Conservation (phyloP, 73 alveolate species). For the Paramecium sexaurelia region DNA sequence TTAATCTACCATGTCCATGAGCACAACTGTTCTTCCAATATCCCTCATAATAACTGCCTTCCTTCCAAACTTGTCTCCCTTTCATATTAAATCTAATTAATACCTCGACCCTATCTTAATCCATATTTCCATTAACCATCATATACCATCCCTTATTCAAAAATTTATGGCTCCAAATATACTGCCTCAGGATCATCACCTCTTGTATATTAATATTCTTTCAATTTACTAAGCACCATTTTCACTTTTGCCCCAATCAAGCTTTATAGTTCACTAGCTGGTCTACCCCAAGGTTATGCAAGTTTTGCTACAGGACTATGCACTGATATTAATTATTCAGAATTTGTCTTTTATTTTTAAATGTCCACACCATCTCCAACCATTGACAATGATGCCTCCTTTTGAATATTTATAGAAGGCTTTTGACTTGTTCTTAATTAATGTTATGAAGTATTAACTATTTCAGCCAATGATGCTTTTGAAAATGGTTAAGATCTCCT, state of each 20-base stretch:
- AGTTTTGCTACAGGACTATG: conserved; percentile 17
- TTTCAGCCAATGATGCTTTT: background rate
- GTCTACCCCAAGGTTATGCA: conserved; percentile 17
- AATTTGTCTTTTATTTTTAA: background rate
- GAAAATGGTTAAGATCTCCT: background rate
- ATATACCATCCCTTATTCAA: conserved; percentile 67
- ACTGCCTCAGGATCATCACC: conserved; percentile 64
- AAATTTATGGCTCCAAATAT: conserved; percentile 11
- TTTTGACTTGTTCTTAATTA: conserved; percentile 13
- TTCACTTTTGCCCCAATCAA: background rate
- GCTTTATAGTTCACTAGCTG: background rate
- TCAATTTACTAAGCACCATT: background rate
- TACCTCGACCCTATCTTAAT: conserved; percentile 71
- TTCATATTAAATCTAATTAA: background rate
- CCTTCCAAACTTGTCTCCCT: conserved; percentile 80
- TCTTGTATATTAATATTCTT: background rate
- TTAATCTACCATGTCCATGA: conserved; percentile 86
- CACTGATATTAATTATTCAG: background rate
- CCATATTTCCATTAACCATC: conserved; percentile 74
- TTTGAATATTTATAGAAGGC: conserved; percentile 5
- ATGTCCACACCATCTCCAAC: background rate
- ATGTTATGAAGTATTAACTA: background rate
- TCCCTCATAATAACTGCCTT: conserved; percentile 83
- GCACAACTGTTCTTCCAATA: conserved; percentile 80
- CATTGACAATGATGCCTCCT: background rate